Evolutionary conservation across 345 rosid genomes (phyloP).

Genomic region (Eucalyptus brandiana): DNA sequence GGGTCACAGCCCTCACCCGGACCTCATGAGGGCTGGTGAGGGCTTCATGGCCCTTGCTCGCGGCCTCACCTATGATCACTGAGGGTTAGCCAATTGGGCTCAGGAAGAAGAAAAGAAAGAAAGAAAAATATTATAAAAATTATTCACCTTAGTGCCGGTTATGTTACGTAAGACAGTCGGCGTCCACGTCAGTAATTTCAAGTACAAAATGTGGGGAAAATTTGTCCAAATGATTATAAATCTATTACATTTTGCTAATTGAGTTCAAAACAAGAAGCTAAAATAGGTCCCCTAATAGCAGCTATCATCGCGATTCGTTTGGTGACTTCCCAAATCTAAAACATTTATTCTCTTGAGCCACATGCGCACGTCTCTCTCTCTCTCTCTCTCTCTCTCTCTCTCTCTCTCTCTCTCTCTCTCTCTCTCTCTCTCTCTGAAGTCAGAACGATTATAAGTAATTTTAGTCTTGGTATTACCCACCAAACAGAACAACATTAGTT

Average conservation of each 20-base stretch:
- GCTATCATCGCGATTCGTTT: neutral
- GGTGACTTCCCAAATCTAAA: neutral
- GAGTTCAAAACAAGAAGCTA: neutral
- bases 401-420: neutral
- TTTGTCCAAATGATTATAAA: no score
- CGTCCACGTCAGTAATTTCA: accelerated
- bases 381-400: neutral
- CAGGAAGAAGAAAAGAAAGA: accelerated
- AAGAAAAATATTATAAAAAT: no score
- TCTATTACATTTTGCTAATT: no score
- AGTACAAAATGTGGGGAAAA: no score
- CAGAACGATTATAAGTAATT: neutral
- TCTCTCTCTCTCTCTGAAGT: neutral
- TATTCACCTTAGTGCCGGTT: accelerated
- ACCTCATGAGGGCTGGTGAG: no score
- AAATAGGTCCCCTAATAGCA: neutral
- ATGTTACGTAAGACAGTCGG: accelerated
- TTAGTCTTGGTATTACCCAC: slow-evolving; percentile 2
- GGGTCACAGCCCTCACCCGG: no score
- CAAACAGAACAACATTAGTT: slow-evolving; percentile 56
- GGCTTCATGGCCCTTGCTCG: no score
- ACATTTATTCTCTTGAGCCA: neutral
- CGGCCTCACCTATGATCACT: no score
- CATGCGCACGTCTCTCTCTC: neutral
- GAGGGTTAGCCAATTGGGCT: no score